A percentile compares a stretch with the other conserved stretches of the same genome.
Evolutionary conservation across 1,284 basidiomycete genomes (phyloP).

Genomic region (Ganoderma resinaceum): DNA sequence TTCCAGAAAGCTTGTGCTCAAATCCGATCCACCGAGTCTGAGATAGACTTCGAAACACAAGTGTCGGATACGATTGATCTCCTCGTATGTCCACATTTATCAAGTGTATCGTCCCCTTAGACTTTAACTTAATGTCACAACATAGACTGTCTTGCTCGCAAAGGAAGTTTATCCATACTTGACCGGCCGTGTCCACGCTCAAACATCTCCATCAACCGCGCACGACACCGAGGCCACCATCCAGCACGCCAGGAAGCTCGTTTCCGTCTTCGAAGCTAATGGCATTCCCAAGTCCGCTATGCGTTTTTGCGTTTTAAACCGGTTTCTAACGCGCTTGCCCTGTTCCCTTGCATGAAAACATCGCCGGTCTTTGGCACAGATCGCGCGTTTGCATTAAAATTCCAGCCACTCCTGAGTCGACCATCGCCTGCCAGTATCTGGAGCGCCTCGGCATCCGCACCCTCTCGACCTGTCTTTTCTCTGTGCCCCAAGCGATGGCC

Average conservation of each 20-base stretch:
- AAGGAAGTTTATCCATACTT: constrained; percentile 53
- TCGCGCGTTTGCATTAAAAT: constrained; percentile 60
- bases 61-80: constrained; percentile 48
- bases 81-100: constrained; percentile 40
- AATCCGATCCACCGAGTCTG: constrained; percentile 34
- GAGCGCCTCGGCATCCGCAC: constrained; percentile 51
- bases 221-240: constrained; percentile 54
- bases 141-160: constrained; percentile 52
- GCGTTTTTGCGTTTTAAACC: background rate
- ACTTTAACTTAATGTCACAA: background rate
- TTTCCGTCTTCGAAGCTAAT: constrained; percentile 49
- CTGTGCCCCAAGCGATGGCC: constrained; percentile 53
- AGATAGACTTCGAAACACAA: constrained; percentile 39
- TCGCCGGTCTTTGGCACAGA: constrained; percentile 33
- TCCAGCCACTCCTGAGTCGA: constrained; percentile 53
- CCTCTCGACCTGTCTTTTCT: constrained; percentile 56
- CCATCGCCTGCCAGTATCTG: constrained; percentile 52
- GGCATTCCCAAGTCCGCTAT: constrained; percentile 50
- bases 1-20: constrained; percentile 46
- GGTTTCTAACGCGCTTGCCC: background rate
- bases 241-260: constrained; percentile 51
- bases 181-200: constrained; percentile 53
- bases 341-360: background rate
- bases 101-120: too few species aligned
- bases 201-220: constrained; percentile 52